Percentiles rank a stretch among this genome's conserved stretches.
Evolutionary conservation across 116 monocot genomes (phyloP).

Genomic region (Trichopus zeylanicus): DNA sequence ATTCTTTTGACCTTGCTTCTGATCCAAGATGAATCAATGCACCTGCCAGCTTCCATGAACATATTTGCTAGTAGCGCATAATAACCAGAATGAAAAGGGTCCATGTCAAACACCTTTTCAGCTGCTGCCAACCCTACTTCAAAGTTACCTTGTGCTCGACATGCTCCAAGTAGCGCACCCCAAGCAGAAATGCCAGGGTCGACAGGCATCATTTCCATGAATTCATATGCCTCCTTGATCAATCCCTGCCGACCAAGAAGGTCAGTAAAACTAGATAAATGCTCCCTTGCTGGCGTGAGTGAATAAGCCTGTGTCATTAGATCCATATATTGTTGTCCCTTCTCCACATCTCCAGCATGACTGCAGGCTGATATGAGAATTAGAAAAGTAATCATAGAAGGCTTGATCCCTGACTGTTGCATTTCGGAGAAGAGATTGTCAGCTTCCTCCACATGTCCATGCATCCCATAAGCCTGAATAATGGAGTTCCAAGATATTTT

Average conservation of each 20-base stretch:
- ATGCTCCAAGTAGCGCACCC: slow-evolving; percentile 45
- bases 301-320: slow-evolving; percentile 25
- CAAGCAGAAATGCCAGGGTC: slow-evolving; percentile 23
- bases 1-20: slow-evolving; percentile 16
- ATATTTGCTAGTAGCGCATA: slow-evolving; percentile 23
- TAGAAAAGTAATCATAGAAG: slow-evolving; percentile 38
- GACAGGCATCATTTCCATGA: slow-evolving; percentile 18
- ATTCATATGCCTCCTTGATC: slow-evolving; percentile 27
- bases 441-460: slow-evolving; percentile 23
- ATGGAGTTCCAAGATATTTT: slow-evolving; percentile 38
- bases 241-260: slow-evolving; percentile 40
- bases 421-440: slow-evolving; percentile 27
- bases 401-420: slow-evolving; percentile 17
- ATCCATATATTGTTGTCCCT: slow-evolving; percentile 28
- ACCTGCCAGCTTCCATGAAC: slow-evolving; percentile 27
- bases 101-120: slow-evolving; percentile 25
- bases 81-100: slow-evolving; percentile 26
- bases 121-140: slow-evolving; percentile 22
- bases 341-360: slow-evolving; percentile 38
- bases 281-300: slow-evolving; percentile 19
- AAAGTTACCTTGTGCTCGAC: slow-evolving; percentile 28
- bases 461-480: slow-evolving; percentile 39
- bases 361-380: slow-evolving; percentile 39
- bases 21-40: slow-evolving; percentile 31
- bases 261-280: slow-evolving; percentile 28